Base-by-base conservation (phyloP, 2,329 filamentous ascomycete genomes). In the Cladorrhinum sp. region DNA sequence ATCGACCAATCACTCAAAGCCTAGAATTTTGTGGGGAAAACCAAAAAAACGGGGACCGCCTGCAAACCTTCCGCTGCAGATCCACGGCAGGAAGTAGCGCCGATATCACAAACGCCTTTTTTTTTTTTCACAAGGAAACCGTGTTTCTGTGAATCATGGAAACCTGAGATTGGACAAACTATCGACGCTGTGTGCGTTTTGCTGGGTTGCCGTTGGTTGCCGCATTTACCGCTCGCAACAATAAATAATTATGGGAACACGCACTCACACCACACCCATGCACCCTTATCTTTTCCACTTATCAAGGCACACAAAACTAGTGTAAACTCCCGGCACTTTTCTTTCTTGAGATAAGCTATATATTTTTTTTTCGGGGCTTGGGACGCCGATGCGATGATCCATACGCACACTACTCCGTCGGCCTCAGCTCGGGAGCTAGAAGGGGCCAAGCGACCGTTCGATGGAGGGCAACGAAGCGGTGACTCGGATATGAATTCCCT, bases 91-190 rank as follows among this genome's bases (percentile, higher is more conserved):
- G 9, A 28, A 28, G 26, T 28, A 4, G 55, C 30, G 20, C 30
- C 49, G 54, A 61, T 61, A 59, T 61, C 60, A 62, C 46, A 16
- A 36, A 36, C 8, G 26, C 10, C 26, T 30, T 10, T 30, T 4
- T 5, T 4, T 10, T 30, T 10, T 30, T n/a, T n/a, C 9, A 36
- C 33, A 3, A 36, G 14, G 33, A 36, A 36, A 5, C 9, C 9
- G n/a, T 21, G 39, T 61, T 64, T 64, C 51, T 50, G 59, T 64
- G 48, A 64, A 62, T 62, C 62, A 64, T 62, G 28, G 60, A 63
- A 64, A 53, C 39, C 51, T 62, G 55, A 46, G 56, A 62, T 62
- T 60, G 61, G 57, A 42, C 36, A 16, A n/a, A 42, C n/a, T n/a
- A n/a, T n/a, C n/a, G n/a, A n/a, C n/a, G n/a, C n/a, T n/a, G n/a